These are phyloP conservation scores for Cystoderma amianthinum DNA, from an alignment of 768 basidiomycete genomes.

Conservation along the genomic window DNA sequence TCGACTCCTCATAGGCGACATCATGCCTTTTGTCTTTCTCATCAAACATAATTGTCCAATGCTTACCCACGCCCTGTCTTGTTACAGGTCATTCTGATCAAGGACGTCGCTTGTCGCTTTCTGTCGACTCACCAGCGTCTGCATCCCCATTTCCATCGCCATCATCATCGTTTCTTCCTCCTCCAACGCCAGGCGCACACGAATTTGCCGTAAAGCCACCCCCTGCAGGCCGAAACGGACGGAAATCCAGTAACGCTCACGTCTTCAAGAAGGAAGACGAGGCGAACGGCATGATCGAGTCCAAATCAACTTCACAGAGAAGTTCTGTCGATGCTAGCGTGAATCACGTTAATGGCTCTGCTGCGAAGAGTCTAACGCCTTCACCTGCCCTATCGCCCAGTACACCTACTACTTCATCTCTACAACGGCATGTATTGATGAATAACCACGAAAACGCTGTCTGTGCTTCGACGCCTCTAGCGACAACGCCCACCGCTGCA, in stretches of 20 bases:
- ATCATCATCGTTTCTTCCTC: slow-evolving; percentile 60
- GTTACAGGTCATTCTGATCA: not conserved
- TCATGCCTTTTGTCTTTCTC: too few species aligned
- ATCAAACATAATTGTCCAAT: too few species aligned
- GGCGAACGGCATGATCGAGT: not conserved
- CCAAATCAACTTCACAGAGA: not conserved
- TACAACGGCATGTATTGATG: too few species aligned
- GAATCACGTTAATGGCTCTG: not conserved
- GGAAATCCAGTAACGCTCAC: not conserved
- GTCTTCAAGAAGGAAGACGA: not conserved
- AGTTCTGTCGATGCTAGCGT: not conserved
- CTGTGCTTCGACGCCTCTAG: not conserved
- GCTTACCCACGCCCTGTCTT: too few species aligned
- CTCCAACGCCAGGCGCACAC: slow-evolving; percentile 58
- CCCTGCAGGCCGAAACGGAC: slow-evolving; percentile 11
- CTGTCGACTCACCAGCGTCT: slow-evolving; percentile 34
- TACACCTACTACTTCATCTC: slow-evolving; percentile 5
- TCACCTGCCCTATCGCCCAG: slow-evolving; percentile 6
- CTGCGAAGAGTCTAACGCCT: not conserved
- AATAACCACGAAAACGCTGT: too few species aligned
- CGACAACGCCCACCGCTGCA: slow-evolving; percentile 4
- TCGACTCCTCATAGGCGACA: too few species aligned
- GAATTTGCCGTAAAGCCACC: slow-evolving; percentile 54
- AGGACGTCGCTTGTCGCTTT: slow-evolving; percentile 22
- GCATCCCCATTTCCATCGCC: slow-evolving; percentile 53